Percentiles rank a stretch among this genome's conserved stretches.
Conservation (phyloP, 129 eudicot genomes). For the Tagetes patula region DNA sequence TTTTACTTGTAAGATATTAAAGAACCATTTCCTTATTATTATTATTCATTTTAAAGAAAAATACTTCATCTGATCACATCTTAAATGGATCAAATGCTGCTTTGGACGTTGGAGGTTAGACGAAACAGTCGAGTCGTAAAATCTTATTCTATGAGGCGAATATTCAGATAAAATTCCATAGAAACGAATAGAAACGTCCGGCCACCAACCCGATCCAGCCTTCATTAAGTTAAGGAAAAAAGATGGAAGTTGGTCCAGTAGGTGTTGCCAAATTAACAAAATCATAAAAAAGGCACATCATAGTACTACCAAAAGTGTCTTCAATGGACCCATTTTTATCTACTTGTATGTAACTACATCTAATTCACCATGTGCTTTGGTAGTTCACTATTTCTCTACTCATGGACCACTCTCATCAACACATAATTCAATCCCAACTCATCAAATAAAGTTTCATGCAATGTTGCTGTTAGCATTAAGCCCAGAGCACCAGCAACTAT, state of each 20-base stretch:
- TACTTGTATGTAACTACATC: conserved; percentile 27
- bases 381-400: conserved; percentile 26
- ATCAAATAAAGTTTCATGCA: conserved; percentile 17
- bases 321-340: conserved; percentile 30
- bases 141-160: background rate
- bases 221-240: conserved; percentile 26
- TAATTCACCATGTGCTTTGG: conserved; percentile 36
- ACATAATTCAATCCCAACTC: conserved; percentile 22
- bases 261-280: conserved; percentile 26
- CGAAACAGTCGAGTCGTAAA: background rate
- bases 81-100: background rate
- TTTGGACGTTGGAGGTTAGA: conserved; percentile 1
- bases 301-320: conserved; percentile 33
- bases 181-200: conserved; percentile 1
- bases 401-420: conserved; percentile 28
- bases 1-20: background rate
- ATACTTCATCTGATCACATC: background rate
- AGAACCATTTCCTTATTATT: background rate
- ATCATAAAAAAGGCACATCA: conserved; percentile 29
- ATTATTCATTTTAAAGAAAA: background rate
- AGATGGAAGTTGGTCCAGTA: conserved; percentile 24
- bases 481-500: background rate
- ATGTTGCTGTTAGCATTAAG: background rate
- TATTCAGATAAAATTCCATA: conserved; percentile 9
- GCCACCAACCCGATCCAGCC: conserved; percentile 28